Evolutionary conservation across 2,329 filamentous ascomycete species (phyloP), one percentile per base, ranked within the genome.

Genomic region (Exophiala oligosperma): DNA sequence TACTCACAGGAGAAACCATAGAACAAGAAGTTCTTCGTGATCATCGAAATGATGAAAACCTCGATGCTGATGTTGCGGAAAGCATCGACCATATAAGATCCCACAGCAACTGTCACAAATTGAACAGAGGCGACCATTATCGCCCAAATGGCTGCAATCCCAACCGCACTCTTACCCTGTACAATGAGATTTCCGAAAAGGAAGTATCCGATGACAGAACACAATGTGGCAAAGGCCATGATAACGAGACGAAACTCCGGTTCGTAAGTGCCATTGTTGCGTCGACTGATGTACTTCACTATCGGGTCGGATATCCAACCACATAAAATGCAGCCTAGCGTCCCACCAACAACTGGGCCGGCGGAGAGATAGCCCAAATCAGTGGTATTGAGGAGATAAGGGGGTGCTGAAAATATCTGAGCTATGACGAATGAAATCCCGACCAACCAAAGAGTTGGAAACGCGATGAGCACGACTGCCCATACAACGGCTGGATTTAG

Each of bases 21-120:
- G 63, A 87, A 90, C 76, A 96, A 95, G 62, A 97, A 82, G 74
- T 96, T 96, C 76, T 96, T 96, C 79, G 96, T 96, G 53, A 96
- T 86, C 64, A 96, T 83, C 71, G 93, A 83, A 73, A 90, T 90
- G 0, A 92, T 96, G 72, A 96, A 95, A 5, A 87, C 89, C 74
- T 96, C 92, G 52, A 96, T 84, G 1, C 90, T 85, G 57, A 96
- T 84, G 61, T 92, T 87, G 88, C 91, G 87, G 74, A 96, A 92
- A 0, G 92, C 92, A 75, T 97, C 92, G 11, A 96, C 90, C 69
- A 96, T 88, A 70, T 97, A 97, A 23, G 96, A 76, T 0, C 90
- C 90, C 21, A 17, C 49, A 1, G 96, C 91, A 1, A 92, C 90
- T 1, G 92, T 92, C 68, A 95, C 86, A 0, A 96, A 90, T 90